Conservation (phyloP, 179 eudicot genomes). For the Heliamphora pulchella region DNA sequence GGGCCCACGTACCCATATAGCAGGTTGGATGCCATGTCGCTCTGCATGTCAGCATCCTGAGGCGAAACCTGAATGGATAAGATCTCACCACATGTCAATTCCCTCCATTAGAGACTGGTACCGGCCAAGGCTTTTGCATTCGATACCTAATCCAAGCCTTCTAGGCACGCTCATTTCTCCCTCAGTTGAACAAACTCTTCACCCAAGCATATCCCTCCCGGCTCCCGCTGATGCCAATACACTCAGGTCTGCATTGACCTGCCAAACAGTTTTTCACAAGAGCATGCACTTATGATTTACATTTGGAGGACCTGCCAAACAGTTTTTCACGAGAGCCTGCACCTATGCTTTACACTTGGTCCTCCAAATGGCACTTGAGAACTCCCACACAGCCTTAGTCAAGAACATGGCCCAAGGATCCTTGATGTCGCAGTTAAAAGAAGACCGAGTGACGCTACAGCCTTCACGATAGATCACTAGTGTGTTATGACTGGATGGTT, state of each 20-base stretch:
- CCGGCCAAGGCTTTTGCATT: background rate
- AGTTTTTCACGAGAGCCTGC: no score
- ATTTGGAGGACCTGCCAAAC: background rate
- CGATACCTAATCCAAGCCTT: background rate
- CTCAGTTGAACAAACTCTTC: background rate
- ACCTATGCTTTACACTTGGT: conserved; percentile 3
- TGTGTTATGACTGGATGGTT: background rate
- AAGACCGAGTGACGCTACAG: background rate
- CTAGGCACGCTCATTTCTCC: background rate
- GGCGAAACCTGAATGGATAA: background rate
- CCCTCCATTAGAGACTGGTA: background rate
- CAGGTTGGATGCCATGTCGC: background rate
- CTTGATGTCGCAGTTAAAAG: background rate
- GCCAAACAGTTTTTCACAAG: background rate
- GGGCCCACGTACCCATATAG: no score
- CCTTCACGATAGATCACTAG: background rate
- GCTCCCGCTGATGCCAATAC: background rate
- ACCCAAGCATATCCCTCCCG: no score
- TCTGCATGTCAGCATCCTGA: background rate
- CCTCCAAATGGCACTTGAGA: background rate
- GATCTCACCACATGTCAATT: background rate
- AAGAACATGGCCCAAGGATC: background rate
- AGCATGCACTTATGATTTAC: background rate
- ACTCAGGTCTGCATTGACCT: background rate
- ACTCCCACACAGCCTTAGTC: no score